Percentiles rank a stretch among this genome's conserved stretches.
Evolutionary conservation across 176 grass and related monocot species (phyloP).

Genomic region (Cymbopogon citratus): DNA sequence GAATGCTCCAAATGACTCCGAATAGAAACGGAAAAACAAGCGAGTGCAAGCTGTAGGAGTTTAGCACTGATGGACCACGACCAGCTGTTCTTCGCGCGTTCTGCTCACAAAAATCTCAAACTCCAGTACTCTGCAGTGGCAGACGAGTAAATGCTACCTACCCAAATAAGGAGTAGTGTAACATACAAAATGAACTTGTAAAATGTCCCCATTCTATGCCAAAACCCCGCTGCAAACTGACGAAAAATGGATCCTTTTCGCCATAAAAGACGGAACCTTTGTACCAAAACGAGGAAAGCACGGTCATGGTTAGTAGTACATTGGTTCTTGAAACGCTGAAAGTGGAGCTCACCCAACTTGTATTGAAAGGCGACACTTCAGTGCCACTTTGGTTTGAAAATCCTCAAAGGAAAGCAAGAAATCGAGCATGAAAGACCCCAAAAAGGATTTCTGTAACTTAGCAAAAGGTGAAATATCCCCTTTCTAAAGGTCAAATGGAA

Average conservation of each 20-base stretch:
- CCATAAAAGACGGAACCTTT: neutral
- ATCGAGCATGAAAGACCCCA: neutral
- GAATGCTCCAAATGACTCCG: neutral
- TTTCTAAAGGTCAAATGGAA: neutral
- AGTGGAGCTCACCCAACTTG: neutral
- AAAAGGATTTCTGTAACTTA: neutral
- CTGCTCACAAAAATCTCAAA: neutral
- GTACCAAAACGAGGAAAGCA: neutral
- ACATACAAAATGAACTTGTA: neutral
- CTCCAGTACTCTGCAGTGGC: neutral
- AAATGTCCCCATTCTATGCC: neutral
- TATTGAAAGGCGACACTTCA: neutral
- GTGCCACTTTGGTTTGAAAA: slow-evolving; percentile 16
- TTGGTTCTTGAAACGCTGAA: slow-evolving; percentile 17
- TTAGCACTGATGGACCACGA: neutral
- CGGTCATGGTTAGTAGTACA: neutral
- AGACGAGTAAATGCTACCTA: neutral
- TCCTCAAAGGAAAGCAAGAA: neutral
- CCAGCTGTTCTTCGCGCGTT: neutral
- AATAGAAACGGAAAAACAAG: too few relatives aligned
- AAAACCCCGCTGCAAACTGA: slow-evolving; percentile 12
- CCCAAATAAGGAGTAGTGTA: neutral
- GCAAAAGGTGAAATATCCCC: neutral
- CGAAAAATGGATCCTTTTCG: neutral
- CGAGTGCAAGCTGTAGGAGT: neutral